These are phyloP conservation scores for Limnomonas spitsbergensis DNA, from an alignment of 139 green algal genomes.

Conservation along the genomic window DNA sequence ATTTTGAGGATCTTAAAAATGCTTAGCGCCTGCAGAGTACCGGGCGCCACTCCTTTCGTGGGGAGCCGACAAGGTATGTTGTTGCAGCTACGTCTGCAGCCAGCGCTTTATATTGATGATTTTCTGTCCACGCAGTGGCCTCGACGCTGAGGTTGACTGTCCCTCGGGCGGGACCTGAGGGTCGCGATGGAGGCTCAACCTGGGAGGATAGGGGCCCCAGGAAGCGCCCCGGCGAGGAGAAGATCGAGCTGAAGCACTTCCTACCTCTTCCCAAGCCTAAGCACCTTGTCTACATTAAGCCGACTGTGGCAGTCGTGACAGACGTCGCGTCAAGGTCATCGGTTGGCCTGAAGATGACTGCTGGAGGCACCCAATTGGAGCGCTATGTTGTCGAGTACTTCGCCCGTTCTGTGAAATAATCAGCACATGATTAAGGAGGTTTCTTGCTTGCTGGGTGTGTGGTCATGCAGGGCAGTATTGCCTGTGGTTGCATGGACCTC, in stretches of 20 bases:
- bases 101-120: no score
- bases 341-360: conserved; percentile 58
- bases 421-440: neutral
- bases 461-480: no score
- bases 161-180: neutral
- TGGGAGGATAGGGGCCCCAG: neutral
- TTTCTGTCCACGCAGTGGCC: no score
- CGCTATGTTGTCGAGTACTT: conserved; percentile 38
- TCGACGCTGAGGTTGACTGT: no score
- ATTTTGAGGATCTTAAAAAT: no score
- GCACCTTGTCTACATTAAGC: conserved; percentile 64
- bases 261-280: conserved; percentile 56
- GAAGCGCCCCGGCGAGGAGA: neutral
- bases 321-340: conserved; percentile 35
- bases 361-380: conserved; percentile 50
- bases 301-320: conserved; percentile 57
- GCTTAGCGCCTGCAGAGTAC: neutral
- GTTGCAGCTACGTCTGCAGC: no score
- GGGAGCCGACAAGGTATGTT: neutral
- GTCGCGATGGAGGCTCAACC: neutral
- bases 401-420: conserved; percentile 14
- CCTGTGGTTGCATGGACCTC: no score
- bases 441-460: no score
- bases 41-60: neutral
- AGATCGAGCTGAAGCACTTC: conserved; percentile 47